Conservation (phyloP, 169 alveolate genomes). For the Eimeria maxima region DNA sequence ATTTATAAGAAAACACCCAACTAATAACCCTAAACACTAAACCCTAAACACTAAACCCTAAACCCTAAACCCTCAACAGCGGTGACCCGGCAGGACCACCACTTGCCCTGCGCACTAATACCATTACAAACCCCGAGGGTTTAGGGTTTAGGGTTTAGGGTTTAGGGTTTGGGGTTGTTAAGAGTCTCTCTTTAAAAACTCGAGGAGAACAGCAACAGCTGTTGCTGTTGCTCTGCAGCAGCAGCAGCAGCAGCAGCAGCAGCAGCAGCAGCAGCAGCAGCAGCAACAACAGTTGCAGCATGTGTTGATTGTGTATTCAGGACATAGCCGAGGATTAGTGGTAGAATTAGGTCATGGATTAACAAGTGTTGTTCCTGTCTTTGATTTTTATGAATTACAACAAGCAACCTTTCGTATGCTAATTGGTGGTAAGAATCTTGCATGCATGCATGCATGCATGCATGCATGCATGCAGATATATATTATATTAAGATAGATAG, state of each 20-base stretch:
- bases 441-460: no score
- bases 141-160: slow-evolving; percentile 45
- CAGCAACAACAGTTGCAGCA: background rate
- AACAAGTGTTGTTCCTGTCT: slow-evolving; percentile 27
- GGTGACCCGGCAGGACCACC: slow-evolving; percentile 7
- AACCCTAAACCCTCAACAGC: slow-evolving; percentile 7
- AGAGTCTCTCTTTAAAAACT: background rate
- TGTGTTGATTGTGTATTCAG: background rate
- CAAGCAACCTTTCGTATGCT: slow-evolving; percentile 45
- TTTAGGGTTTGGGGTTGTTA: background rate
- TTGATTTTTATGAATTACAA: background rate
- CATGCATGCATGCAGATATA: no score
- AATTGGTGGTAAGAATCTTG: background rate
- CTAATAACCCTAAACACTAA: background rate
- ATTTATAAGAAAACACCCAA: background rate
- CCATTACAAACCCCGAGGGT: background rate
- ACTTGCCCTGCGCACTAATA: background rate
- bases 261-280: slow-evolving; percentile 38
- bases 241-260: slow-evolving; percentile 42
- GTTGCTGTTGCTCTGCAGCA: no score
- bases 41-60: slow-evolving; percentile 40
- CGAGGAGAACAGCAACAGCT: no score
- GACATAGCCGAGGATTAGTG: slow-evolving; percentile 3
- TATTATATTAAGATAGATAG: no score
- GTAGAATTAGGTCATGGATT: slow-evolving; percentile 20